Conservation (phyloP, 2,329 filamentous ascomycete genomes). For the Orbilia javanica region DNA sequence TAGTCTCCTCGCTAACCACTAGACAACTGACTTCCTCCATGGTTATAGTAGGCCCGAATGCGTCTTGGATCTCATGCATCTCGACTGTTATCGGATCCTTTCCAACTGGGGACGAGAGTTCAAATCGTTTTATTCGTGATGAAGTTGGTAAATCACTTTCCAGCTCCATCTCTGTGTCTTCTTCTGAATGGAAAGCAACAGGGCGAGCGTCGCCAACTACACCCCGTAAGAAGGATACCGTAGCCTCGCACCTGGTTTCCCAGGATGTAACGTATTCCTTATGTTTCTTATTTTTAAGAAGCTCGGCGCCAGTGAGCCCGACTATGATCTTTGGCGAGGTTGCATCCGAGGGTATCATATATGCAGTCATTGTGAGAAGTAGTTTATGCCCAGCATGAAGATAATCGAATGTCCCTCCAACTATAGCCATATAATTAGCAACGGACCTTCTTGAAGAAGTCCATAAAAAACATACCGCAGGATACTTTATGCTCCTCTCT, state of each 20-base stretch:
- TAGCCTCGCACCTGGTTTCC: constrained; percentile 77
- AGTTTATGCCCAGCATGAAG: constrained; percentile 95
- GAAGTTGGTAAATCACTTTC: constrained; percentile 61
- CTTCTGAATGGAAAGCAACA: constrained; percentile 64
- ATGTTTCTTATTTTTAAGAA: constrained; percentile 90
- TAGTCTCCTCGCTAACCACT: constrained; percentile 89
- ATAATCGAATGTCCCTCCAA: constrained; percentile 97
- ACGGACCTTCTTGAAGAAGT: not conserved
- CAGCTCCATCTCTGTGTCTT: constrained; percentile 67
- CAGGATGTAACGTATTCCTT: constrained; percentile 84
- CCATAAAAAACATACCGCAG: constrained; percentile 30
- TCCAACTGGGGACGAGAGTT: constrained; percentile 34
- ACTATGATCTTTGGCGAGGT: constrained; percentile 75
- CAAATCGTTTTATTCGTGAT: constrained; percentile 30
- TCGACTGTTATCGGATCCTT: constrained; percentile 72
- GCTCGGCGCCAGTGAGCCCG: constrained; percentile 87
- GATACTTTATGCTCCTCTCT: constrained; percentile 58
- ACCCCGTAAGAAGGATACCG: constrained; percentile 77
- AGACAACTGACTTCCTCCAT: constrained; percentile 82
- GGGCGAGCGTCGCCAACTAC: constrained; percentile 73
- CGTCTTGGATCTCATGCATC: constrained; percentile 86
- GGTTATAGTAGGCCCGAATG: constrained; percentile 90
- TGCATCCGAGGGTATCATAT: constrained; percentile 68
- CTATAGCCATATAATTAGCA: constrained; percentile 55
- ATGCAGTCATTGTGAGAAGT: constrained; percentile 86